Base-by-base conservation (phyloP, 2,329 filamentous ascomycete species). In the Aspergillus sergii region DNA sequence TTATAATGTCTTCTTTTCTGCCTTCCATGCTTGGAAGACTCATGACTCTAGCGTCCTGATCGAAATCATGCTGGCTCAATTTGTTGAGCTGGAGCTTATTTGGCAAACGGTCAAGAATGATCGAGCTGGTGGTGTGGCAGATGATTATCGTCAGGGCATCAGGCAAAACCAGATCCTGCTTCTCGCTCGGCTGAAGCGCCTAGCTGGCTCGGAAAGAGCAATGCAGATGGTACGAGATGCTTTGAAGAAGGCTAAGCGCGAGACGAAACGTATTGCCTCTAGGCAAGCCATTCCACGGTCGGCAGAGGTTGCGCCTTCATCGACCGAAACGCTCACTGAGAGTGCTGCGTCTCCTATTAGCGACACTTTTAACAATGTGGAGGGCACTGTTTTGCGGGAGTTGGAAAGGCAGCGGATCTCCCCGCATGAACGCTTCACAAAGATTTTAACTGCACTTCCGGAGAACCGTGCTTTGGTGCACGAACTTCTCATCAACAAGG, bases 61-160 rank as follows among this genome's bases (percentile, higher is more conserved):
- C 63, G 86, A 89, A 67, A 88, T 87, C 45, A 89, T 90, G 88
- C 80, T 90, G 21, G 86, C 85, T 11, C 87, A 88, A 30, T 90
- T 89, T 69, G 85, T 89, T 46, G 87, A 88, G 71, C 78, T 90
- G 21, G 88, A 90, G 69, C 81, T 87, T 21, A 90, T 90, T 19
- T 88, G 88, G 85, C 87, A 89, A 73, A 87, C 86, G 2, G 87
- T 89, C 63, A 89, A 89, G 70, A 83, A 88, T 66, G 86, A 89
- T 60, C 84, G 79, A 28, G 82, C 83, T 10, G 88, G 87, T 51
- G 85, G 86, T 59, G 88, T 88, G 43, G 86, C 87, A 3, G 84
- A 84, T 48, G 88, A 90, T 62, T 90, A 89, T 69, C 82, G 83
- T 41, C 83, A 88, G 67, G 88, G 87, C n/a, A 89, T 90, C 63